Evolutionary conservation across 1,284 basidiomycete genomes (phyloP), one percentile per base, ranked within the genome.

Genomic region (Lentinula novae-zelandiae): DNA sequence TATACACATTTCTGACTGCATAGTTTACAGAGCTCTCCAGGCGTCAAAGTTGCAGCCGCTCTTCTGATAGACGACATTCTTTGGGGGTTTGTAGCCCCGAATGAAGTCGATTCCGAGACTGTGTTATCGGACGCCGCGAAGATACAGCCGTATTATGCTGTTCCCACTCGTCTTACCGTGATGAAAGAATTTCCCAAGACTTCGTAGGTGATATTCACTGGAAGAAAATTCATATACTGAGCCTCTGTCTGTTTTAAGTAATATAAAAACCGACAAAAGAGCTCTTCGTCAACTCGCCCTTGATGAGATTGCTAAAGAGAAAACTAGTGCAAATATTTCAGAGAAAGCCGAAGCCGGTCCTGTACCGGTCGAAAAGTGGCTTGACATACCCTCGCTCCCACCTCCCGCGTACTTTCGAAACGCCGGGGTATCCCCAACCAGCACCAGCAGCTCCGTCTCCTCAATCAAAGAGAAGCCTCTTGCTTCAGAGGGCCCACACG

Each of bases 71-170:
- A 80, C 33, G 74, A 71, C 13, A 78, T 80, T 60, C 73, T 86
- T 4, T 84, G 82, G 80, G 83, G 84, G 10, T 84, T 84, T 64
- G 71, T 78, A 20, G 78, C 79, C 6, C 83, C 84, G 3, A 68
- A 68, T 4, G 70, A 64, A n/a, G 74, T 76, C 9, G 70, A 73
- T 52, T 64, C 73, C 15, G 76, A 78, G 34, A 71, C 71, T 31
- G 78, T 84, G 8, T 74, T 72, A 58, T 72, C 73, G 15, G 76
- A 79, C 22, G 73, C 78, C 3, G 71, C 77, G 22, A 77, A 80
- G 63, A 74, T 82, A 17, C 82, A 84, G 66, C 82, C 84, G 12
- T 84, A 85, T 69, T 85, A 86, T 68, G 83, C 82, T 4, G 80
- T 84, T 13, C 84, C 84, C 2, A 76, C 77, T 0, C 74, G 75